Evolutionary conservation across 257 asterid genomes (phyloP).

Genomic region (Lycium ferocissimum): DNA sequence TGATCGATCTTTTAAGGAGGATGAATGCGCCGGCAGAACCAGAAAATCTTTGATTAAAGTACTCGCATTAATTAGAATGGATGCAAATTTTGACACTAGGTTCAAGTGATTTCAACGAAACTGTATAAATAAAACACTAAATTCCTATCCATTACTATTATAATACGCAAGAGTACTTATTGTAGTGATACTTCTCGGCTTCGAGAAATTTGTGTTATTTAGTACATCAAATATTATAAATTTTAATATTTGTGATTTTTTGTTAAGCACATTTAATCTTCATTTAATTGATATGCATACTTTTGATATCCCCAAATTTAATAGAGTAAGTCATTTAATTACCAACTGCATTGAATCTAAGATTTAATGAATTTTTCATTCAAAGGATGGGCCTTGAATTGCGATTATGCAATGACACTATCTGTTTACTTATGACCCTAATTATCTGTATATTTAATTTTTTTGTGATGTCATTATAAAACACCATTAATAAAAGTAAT

Average conservation of each 20-base stretch:
- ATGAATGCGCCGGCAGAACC: not conserved
- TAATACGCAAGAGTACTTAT: not conserved
- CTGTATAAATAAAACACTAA: not conserved
- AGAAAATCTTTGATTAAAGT: not conserved
- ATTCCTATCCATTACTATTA: not conserved
- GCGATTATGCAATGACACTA: no score
- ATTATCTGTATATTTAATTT: no score
- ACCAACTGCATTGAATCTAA: no score
- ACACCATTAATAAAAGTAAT: no score
- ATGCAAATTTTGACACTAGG: not conserved
- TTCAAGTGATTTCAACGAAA: not conserved
- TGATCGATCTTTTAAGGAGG: not conserved
- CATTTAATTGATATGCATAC: no score
- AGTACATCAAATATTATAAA: not conserved
- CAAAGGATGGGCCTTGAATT: no score
- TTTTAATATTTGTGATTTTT: no score
- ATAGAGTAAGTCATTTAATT: not conserved
- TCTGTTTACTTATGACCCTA: no score
- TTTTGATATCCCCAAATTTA: not conserved
- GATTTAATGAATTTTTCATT: no score
- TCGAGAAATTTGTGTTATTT: not conserved
- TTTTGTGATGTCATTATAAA: no score
- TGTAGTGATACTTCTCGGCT: not conserved
- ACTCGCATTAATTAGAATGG: not conserved
- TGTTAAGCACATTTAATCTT: no score